Evolutionary conservation across 2,329 filamentous ascomycete genomes (phyloP).

Genomic region (Monilinia laxa): DNA sequence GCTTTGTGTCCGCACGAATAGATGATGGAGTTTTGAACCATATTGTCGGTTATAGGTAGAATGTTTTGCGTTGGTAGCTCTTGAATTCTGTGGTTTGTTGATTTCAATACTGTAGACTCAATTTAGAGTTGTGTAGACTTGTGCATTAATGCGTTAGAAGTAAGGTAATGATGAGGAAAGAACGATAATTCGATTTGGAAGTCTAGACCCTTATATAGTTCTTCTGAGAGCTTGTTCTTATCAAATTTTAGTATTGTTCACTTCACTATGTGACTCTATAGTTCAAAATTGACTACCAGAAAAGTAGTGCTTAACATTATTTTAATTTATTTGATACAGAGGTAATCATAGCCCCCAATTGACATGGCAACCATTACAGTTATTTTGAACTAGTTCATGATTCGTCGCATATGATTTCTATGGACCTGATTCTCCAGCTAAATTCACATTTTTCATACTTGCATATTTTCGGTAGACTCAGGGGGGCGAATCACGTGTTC

Average conservation of each 20-base stretch:
- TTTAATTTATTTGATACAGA: too few species aligned
- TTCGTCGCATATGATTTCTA: too few species aligned
- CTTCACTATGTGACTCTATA: too few species aligned
- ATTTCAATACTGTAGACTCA: neutral
- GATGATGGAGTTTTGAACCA: neutral
- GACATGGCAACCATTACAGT: too few species aligned
- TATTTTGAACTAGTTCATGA: too few species aligned
- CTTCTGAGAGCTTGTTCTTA: neutral
- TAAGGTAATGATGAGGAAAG: neutral
- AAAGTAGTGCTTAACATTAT: too few species aligned
- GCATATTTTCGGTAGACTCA: conserved; percentile 1
- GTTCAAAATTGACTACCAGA: neutral
- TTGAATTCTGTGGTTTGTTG: neutral
- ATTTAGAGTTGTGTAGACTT: neutral
- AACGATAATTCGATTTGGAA: neutral
- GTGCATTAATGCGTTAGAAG: neutral
- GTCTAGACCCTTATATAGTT: neutral
- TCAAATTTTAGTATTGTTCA: neutral
- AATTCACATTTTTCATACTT: neutral
- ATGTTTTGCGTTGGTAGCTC: neutral
- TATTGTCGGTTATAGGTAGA: neutral
- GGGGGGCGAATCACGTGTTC: neutral
- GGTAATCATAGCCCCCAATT: too few species aligned
- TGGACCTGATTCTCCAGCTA: too few species aligned
- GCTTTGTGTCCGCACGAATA: conserved; percentile 2